Base-by-base conservation (phyloP, 164 flowering plant genomes). In the Tetracentron sinense region DNA sequence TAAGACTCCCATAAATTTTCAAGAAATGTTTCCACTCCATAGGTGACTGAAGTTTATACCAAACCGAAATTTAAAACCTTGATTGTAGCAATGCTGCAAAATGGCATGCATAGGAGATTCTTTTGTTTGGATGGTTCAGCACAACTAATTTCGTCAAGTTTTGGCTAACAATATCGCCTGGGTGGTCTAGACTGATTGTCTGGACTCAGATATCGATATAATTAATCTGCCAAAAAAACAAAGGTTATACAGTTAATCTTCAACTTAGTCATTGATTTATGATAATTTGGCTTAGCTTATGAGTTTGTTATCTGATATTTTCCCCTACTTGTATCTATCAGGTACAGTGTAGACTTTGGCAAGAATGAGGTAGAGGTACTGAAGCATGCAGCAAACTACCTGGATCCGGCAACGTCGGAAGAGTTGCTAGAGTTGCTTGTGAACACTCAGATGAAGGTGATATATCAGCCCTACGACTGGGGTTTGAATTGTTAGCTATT, bases 381-480 rank as follows among this genome's bases (percentile, higher is more conserved):
- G 72, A 89, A 85, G 79, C 89, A 87, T 69, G 90, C 80, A 1
- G 78, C 87, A n/a, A 87, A 83, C 61, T 89, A 87, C 74, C 67
- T 89, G 61, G 90, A 84, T 60, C 77, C 85, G 27, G 64, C 69
- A 14, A 71, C 78, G 51, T 74, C 92, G 8, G 86, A 72, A 72
- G 74, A 74, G 46, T 64, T 92, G 33, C 72, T 89, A 69, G 92
- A 89, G 66, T 59, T 84, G 74, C 80, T 89, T 33, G 79, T 82
- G 0, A 69, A 51, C 31, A 46, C 74, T 61, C 87, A 87, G 63
- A 63, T 89, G 77, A 87, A 85, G 71, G 88, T 92, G 63, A 74
- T 60, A 16, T 89, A 89, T 65, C 94, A 83, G 75, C 80, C 86
- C 33, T 86, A 82, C 56, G 90, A 89, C 60, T 91, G 97, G 97